Percentiles rank a stretch among this genome's conserved stretches.
Evolutionary conservation across 2,329 filamentous ascomycete genomes (phyloP).

Genomic region (Colletotrichum sp.): DNA sequence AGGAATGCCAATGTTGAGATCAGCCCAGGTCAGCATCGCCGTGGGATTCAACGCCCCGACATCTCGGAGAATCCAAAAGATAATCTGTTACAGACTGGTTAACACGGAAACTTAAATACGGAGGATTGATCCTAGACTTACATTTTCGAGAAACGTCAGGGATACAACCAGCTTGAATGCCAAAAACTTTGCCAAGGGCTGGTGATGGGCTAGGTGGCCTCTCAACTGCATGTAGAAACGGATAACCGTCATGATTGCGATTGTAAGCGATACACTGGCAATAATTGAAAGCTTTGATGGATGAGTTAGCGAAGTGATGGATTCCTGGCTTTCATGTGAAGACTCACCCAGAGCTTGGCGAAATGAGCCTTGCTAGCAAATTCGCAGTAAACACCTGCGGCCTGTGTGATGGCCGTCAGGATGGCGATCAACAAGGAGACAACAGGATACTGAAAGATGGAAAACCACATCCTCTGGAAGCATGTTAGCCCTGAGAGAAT

Average conservation of each 20-base stretch:
- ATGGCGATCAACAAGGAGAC: constrained; percentile 46
- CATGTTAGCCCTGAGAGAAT: neutral
- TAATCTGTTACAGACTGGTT: constrained; percentile 12
- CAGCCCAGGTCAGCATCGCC: constrained; percentile 23
- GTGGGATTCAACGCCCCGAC: constrained; percentile 23
- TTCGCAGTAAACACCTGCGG: constrained; percentile 33
- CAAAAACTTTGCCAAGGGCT: constrained; percentile 28
- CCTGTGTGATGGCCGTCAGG: constrained; percentile 33
- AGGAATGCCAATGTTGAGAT: constrained; percentile 27
- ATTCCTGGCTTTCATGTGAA: fast-evolving
- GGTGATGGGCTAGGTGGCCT: constrained; percentile 24
- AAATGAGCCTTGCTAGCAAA: constrained; percentile 29
- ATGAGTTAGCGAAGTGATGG: neutral
- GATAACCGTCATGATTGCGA: constrained; percentile 29
- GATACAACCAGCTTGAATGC: constrained; percentile 31
- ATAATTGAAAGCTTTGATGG: constrained; percentile 28
- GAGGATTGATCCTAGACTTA: neutral
- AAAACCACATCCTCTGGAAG: constrained; percentile 33
- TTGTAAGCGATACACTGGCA: constrained; percentile 25
- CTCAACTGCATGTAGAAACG: constrained; percentile 20
- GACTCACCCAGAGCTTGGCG: constrained; percentile 32
- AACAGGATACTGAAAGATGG: constrained; percentile 45
- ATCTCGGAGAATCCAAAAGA: constrained; percentile 29
- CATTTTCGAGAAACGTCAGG: constrained; percentile 22
- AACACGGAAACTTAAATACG: neutral